These are phyloP conservation scores for Tolypocladium tropicale DNA, from an alignment of 2,329 filamentous ascomycete species.

Conservation along the genomic window DNA sequence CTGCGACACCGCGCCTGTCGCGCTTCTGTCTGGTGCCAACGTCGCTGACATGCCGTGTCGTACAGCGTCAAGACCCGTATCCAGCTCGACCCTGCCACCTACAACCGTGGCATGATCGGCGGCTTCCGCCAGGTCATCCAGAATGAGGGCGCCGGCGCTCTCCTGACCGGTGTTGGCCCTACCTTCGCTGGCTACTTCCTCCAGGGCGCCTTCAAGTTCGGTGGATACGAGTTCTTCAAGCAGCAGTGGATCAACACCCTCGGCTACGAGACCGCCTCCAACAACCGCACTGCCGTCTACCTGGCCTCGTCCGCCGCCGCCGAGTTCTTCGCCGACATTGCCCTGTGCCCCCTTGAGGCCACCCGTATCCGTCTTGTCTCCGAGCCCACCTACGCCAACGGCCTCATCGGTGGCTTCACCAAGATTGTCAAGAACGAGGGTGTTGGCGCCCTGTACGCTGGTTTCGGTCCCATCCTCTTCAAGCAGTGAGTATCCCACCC, in stretches of 20 bases:
- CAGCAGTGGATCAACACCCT: conserved; percentile 74
- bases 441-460: conserved; percentile 78
- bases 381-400: conserved; percentile 73
- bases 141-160: conserved; percentile 76
- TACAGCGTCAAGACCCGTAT: conserved; percentile 94
- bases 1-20: too few relatives aligned
- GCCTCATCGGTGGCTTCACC: conserved; percentile 66
- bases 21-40: not conserved
- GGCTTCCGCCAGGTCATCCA: conserved; percentile 78
- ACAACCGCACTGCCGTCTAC: conserved; percentile 77
- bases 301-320: conserved; percentile 56
- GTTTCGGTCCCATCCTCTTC: conserved; percentile 79
- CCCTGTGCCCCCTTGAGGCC: conserved; percentile 84
- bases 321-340: conserved; percentile 66
- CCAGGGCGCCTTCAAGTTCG: conserved; percentile 88
- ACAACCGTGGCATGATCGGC: conserved; percentile 80
- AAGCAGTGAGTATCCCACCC: conserved; percentile 25
- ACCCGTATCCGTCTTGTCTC: conserved; percentile 91
- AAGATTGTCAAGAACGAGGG: conserved; percentile 81
- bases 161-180: conserved; percentile 76
- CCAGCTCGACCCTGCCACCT: conserved; percentile 81
- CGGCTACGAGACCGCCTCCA: conserved; percentile 65
- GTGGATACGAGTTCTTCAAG: conserved; percentile 96
- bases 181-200: conserved; percentile 89
- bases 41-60: conserved; percentile 1